A percentile compares a stretch with the other conserved stretches of the same genome.
phyloP scores from a whole-genome alignment of 345 rosid genomes.

The Fremontodendron californicum region DNA sequence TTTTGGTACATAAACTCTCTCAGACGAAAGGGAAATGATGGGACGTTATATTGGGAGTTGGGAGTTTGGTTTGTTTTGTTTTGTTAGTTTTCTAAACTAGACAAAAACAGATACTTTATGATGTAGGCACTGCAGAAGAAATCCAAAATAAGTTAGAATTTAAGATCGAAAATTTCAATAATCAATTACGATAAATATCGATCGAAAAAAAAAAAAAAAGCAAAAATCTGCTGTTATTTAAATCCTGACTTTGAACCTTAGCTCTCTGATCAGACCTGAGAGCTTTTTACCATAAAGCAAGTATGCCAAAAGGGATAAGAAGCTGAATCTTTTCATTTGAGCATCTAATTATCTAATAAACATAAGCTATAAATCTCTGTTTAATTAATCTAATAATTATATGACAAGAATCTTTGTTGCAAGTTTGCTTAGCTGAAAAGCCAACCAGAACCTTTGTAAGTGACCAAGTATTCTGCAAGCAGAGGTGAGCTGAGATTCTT shows the following conservation, averaged over 20 bases:
- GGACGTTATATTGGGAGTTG: background rate
- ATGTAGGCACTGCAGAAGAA: background rate
- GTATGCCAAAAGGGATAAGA: background rate
- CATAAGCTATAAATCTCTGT: background rate
- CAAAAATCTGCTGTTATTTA: too few species aligned
- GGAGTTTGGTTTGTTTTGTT: background rate
- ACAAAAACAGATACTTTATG: background rate
- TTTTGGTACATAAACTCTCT: background rate
- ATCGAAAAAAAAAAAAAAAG: too few species aligned
- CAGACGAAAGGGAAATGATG: background rate
- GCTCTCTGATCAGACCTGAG: background rate
- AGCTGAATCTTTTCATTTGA: background rate
- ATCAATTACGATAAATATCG: too few species aligned
- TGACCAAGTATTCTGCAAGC: background rate
- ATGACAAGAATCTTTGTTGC: background rate
- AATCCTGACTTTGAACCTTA: too few species aligned
- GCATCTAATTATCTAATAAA: background rate
- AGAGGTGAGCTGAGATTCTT: background rate
- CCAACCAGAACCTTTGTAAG: background rate
- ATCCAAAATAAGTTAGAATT: background rate
- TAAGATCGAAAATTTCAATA: background rate
- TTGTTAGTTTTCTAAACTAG: background rate
- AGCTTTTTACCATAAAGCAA: background rate
- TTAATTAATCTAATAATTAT: background rate
- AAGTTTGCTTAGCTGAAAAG: slow-evolving; percentile 4